Conservation (phyloP, 1,284 basidiomycete species). For the Irpex rosettiformis region DNA sequence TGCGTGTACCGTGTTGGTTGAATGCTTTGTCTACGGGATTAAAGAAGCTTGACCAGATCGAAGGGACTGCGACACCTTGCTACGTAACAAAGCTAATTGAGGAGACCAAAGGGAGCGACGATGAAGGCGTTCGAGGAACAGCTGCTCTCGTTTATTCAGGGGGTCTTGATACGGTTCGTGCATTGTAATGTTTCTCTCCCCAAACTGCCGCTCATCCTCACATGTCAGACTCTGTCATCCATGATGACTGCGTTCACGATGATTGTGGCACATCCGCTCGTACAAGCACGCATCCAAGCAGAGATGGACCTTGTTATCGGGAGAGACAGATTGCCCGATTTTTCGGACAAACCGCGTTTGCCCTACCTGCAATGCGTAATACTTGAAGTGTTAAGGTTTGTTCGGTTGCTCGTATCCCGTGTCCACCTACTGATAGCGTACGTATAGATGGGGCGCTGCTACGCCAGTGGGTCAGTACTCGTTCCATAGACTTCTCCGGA, state of each 20-base stretch:
- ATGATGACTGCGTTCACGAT: slow-evolving; percentile 24
- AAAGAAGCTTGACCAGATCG: neutral
- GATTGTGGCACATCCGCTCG: slow-evolving; percentile 29
- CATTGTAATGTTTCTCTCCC: neutral
- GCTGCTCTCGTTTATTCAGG: slow-evolving; percentile 1
- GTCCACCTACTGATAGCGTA: neutral
- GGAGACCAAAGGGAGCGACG: neutral
- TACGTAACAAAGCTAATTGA: slow-evolving; percentile 2
- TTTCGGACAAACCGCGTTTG: slow-evolving; percentile 27
- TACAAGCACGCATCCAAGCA: slow-evolving; percentile 28
- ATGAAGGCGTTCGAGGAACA: neutral
- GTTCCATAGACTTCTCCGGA: neutral
- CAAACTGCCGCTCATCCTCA: neutral
- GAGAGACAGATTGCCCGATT: slow-evolving; percentile 27
- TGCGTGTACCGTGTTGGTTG: neutral
- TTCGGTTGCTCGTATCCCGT: neutral
- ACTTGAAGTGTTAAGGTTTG: slow-evolving; percentile 26
- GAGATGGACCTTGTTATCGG: slow-evolving; percentile 33
- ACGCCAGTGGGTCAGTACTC: neutral
- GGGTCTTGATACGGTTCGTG: neutral
- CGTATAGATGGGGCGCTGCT: neutral
- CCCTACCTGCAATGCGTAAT: slow-evolving; percentile 32
- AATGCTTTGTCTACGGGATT: neutral
- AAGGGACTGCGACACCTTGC: neutral
- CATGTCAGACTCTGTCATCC: slow-evolving; percentile 10